Percentiles rank a stretch among this genome's conserved stretches.
Conservation (phyloP, 2,329 filamentous ascomycete species). For the Aspergillus transmontanensis region DNA sequence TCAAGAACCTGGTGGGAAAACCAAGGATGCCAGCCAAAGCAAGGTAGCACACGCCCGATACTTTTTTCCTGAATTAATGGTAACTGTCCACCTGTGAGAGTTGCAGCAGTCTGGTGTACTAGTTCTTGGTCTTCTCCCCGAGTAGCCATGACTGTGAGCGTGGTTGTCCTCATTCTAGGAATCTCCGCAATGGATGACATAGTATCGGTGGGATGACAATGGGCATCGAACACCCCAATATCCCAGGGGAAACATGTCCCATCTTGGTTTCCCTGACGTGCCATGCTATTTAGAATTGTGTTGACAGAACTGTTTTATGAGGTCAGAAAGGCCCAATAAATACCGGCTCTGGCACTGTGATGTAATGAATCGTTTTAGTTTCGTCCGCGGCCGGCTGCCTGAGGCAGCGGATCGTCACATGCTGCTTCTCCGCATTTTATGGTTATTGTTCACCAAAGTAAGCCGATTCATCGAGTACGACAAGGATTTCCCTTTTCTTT, state of each 20-base stretch:
- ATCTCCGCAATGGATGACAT: slow-evolving; percentile 59
- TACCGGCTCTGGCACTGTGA: slow-evolving; percentile 3
- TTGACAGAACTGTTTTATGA: not conserved
- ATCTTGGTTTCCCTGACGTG: slow-evolving; percentile 10
- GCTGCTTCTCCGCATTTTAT: slow-evolving; percentile 22
- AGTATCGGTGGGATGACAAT: slow-evolving; percentile 69
- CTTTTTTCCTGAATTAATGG: slow-evolving; percentile 8
- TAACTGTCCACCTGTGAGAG: slow-evolving; percentile 16
- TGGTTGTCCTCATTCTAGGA: slow-evolving; percentile 58
- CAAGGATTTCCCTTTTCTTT: not conserved
- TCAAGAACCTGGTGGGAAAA: slow-evolving; percentile 64
- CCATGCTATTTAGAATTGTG: not conserved
- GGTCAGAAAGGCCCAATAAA: not conserved
- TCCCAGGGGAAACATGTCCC: slow-evolving; percentile 59
- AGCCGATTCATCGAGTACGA: slow-evolving; percentile 7
- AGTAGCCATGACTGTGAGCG: slow-evolving; percentile 66
- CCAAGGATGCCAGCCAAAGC: slow-evolving; percentile 71
- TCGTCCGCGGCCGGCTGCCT: slow-evolving; percentile 8
- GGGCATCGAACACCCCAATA: slow-evolving; percentile 64
- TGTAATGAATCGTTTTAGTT: slow-evolving; percentile 7
- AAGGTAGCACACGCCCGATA: slow-evolving; percentile 56
- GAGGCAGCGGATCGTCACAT: slow-evolving; percentile 23
- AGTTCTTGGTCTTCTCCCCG: slow-evolving; percentile 63
- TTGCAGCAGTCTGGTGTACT: slow-evolving; percentile 53
- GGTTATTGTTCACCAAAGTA: not conserved